Percentiles rank a stretch among this genome's conserved stretches.
Conservation (phyloP, 2,329 filamentous ascomycete genomes). For the Didymella lethalis region DNA sequence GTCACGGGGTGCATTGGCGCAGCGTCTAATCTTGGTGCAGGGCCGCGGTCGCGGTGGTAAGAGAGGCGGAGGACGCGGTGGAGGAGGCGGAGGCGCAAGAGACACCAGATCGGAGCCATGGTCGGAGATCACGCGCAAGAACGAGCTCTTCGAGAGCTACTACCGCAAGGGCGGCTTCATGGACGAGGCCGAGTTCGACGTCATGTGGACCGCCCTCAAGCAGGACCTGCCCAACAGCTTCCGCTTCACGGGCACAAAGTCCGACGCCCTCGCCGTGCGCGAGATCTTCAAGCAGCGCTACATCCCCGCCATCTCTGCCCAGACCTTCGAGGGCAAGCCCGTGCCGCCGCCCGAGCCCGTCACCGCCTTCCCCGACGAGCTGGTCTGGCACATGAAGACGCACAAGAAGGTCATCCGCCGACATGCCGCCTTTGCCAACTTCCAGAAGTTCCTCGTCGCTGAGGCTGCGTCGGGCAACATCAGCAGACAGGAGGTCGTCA, state of each 20-base stretch:
- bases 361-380: constrained; percentile 90
- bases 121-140: constrained; percentile 73
- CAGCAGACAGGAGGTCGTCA: constrained; percentile 95
- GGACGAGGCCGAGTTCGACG: constrained; percentile 76
- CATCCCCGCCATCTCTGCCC: constrained; percentile 86
- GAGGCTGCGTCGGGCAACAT: constrained; percentile 98
- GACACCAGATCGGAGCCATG: constrained; percentile 50
- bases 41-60: constrained; percentile 45
- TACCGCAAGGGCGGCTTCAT: constrained; percentile 78
- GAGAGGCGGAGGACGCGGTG: constrained; percentile 39
- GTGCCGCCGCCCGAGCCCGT: constrained; percentile 85
- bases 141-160: constrained; percentile 84
- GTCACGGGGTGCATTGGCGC: constrained; percentile 4
- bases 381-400: constrained; percentile 98
- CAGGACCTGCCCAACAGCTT: constrained; percentile 96
- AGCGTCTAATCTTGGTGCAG: constrained; percentile 30
- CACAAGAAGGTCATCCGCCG: constrained; percentile 95
- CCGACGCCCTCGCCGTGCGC: constrained; percentile 92
- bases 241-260: constrained; percentile 94
- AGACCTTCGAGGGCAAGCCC: constrained; percentile 79
- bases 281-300: constrained; percentile 87
- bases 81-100: constrained; percentile 35
- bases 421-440: constrained; percentile 91
- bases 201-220: constrained; percentile 84
- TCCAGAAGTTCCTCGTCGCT: constrained; percentile 97